Base-by-base conservation (phyloP, 1,284 basidiomycete species). In the Rhodotorula glutinis region DNA sequence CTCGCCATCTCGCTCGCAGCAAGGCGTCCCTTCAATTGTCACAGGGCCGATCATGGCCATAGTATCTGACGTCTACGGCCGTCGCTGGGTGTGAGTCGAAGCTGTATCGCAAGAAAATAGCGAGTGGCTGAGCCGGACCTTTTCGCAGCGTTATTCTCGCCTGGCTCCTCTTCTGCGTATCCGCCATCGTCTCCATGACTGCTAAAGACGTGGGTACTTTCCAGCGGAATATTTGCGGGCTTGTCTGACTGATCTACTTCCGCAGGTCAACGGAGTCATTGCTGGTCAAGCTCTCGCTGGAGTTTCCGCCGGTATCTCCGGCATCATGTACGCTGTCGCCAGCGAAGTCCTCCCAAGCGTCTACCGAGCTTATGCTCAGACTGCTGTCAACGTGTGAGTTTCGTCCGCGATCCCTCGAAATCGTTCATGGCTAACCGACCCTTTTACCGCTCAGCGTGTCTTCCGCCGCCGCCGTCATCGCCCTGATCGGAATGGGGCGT, bases 1-100 rank as follows among this genome's bases (percentile, higher is more conserved):
- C 33, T 58, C 29, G 21, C 30, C 3, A 5, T 14, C 33, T 1
- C n/a, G 10, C 4, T n/a, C 27, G 13, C 57, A 59, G 53, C 60
- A 56, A 56, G 40, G 47, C 33, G 64, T 65, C 16, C 64, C 64
- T 7, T 46, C 43, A 4, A 65, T 65, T n/a, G 64, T 53, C 19
- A 65, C 64, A 2, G 64, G 64, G 3, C 64, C 64, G 14, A 65
- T 65, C n/a, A 43, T 65, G n/a, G 60, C 53, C 41, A 57, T 62
- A 17, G 53, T 66, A 41, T 56, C 59, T 9, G 64, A 66, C 53
- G n/a, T 57, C 2, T 62, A 66, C 52, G 64, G 64, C 10, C 64
- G 64, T 19, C 58, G 64, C 17, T 62, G 33, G 33, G 29, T 66
- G 51, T 58, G 19, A n/a, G 57, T 51, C 23, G 2, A 5, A n/a